Evolutionary conservation across 1,139 yeast genomes (phyloP).

Genomic region (Blastobotrys persicus): DNA sequence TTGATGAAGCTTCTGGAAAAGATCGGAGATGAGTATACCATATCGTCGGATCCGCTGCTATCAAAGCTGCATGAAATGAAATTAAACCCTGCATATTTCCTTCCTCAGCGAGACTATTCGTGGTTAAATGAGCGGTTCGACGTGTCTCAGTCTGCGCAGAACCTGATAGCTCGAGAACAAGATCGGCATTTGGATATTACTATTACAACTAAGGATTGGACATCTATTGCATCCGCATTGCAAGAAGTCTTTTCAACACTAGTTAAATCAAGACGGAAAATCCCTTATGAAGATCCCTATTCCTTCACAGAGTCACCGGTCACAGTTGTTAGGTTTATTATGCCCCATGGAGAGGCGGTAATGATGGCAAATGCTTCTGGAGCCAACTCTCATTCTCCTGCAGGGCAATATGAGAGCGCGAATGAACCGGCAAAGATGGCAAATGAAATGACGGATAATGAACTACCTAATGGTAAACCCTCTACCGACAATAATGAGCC

Average conservation of each 20-base stretch:
- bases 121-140: conserved; percentile 22
- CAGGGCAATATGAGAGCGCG: no score
- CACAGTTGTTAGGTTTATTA: conserved; percentile 24
- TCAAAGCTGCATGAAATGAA: conserved; percentile 16
- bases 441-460: no score
- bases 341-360: conserved; percentile 26
- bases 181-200: conserved; percentile 22
- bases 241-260: conserved; percentile 25
- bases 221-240: conserved; percentile 26
- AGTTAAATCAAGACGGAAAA: conserved; percentile 23
- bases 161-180: conserved; percentile 7
- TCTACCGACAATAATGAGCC: no score
- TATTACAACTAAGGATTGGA: conserved; percentile 30
- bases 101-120: conserved; percentile 16
- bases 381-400: no score
- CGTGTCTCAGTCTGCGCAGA: conserved; percentile 5
- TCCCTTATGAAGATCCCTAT: conserved; percentile 30
- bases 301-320: conserved; percentile 22
- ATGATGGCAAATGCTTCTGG: not conserved
- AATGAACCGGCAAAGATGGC: no score
- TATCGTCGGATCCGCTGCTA: conserved; percentile 20
- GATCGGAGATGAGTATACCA: conserved; percentile 30
- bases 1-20: conserved; percentile 27
- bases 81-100: conserved; percentile 15
- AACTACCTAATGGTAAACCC: no score